phyloP scores from a whole-genome alignment of 179 eudicot genomes.

The Pouteria campechiana region DNA sequence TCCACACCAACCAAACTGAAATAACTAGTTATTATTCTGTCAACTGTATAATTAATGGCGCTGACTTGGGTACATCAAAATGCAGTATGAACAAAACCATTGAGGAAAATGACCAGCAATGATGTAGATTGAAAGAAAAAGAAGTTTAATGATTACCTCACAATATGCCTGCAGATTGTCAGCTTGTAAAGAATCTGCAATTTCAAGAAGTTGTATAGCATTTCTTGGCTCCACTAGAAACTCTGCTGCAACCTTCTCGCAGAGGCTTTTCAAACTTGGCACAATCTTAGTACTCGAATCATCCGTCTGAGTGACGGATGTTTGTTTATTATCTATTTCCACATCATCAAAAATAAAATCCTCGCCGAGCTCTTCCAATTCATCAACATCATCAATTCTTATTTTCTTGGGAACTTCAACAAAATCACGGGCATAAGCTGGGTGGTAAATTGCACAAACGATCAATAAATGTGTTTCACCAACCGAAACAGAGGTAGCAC shows the following conservation, averaged over 20 bases:
- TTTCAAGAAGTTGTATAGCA: constrained; percentile 78
- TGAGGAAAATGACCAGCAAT: no score
- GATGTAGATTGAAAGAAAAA: no score
- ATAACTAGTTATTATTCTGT: no score
- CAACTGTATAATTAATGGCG: no score
- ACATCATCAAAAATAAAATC: constrained; percentile 53
- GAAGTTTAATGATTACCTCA: constrained; percentile 80
- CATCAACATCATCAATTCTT: constrained; percentile 14
- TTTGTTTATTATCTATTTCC: constrained; percentile 21
- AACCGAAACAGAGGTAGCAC: constrained; percentile 75
- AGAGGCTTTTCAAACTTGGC: constrained; percentile 84
- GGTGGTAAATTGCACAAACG: constrained; percentile 79
- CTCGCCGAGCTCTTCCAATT: constrained; percentile 53
- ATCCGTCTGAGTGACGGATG: constrained; percentile 15
- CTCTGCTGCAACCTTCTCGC: constrained; percentile 84
- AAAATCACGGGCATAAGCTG: constrained; percentile 32
- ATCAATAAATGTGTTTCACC: constrained; percentile 91
- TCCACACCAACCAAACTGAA: no score
- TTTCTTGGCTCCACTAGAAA: constrained; percentile 80
- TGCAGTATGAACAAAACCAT: no score
- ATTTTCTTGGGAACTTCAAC: constrained; percentile 17
- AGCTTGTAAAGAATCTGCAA: constrained; percentile 85
- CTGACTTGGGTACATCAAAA: no score
- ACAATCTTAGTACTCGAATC: constrained; percentile 13
- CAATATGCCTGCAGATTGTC: constrained; percentile 77